These are phyloP conservation scores for Ilex aquifolium DNA, from an alignment of 257 asterid species.

Conservation along the genomic window DNA sequence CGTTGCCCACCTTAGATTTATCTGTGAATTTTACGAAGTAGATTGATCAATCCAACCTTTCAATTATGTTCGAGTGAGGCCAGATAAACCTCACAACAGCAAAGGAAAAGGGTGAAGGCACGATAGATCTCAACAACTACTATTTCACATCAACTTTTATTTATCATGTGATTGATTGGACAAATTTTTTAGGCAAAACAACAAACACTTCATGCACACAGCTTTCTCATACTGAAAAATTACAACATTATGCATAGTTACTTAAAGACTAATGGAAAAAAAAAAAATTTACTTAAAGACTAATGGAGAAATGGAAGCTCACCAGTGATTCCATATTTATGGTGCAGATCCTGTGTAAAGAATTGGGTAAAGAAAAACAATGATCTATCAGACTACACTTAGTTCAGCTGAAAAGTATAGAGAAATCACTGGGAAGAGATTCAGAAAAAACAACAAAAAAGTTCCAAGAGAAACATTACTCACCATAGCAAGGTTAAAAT, in stretches of 20 bases:
- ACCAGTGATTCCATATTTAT: constrained; percentile 47
- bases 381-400: constrained; percentile 11
- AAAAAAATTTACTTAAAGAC: constrained; percentile 10
- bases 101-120: too few relatives aligned
- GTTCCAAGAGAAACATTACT: constrained; percentile 27
- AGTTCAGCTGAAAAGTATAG: constrained; percentile 7
- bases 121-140: too few relatives aligned
- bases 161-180: too few relatives aligned
- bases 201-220: too few relatives aligned
- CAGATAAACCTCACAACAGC: background rate
- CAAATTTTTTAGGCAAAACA: too few relatives aligned
- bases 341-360: constrained; percentile 63
- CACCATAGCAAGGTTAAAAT: constrained; percentile 95
- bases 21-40: constrained; percentile 30
- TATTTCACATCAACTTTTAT: too few relatives aligned
- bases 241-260: constrained; percentile 6
- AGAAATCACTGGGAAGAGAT: background rate
- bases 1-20: constrained; percentile 32
- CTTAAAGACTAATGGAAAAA: constrained; percentile 5
- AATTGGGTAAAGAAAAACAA: constrained; percentile 7
- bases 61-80: background rate
- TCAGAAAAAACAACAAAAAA: background rate
- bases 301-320: constrained; percentile 26
- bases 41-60: background rate
- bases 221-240: constrained; percentile 6